These are phyloP conservation scores for Mycena venus DNA, from an alignment of 768 basidiomycete genomes.

Conservation along the genomic window DNA sequence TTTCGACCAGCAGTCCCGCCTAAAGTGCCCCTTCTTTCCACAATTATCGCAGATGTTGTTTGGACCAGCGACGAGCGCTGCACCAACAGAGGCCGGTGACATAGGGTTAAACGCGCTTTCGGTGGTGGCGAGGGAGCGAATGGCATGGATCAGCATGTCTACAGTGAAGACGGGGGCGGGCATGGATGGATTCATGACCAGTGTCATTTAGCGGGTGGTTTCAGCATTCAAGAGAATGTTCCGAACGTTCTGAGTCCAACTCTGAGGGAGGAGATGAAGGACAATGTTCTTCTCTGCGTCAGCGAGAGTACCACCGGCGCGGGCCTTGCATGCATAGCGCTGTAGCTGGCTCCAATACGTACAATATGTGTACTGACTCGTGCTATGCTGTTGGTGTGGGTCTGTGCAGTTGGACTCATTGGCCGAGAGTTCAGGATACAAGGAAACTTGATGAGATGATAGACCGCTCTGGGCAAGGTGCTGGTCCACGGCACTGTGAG, in stretches of 20 bases:
- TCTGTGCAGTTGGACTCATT: too few relatives aligned
- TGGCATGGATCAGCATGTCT: neutral
- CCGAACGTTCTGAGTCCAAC: neutral
- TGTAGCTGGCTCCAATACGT: too few relatives aligned
- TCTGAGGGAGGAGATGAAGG: neutral
- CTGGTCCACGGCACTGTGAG: too few relatives aligned
- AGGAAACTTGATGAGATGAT: too few relatives aligned
- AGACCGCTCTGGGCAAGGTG: too few relatives aligned
- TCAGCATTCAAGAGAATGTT: neutral
- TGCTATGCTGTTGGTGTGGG: too few relatives aligned
- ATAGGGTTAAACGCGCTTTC: neutral
- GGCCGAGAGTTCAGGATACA: too few relatives aligned
- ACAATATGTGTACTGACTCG: too few relatives aligned
- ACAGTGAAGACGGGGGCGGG: neutral
- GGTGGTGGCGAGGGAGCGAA: neutral
- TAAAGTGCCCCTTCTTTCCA: neutral
- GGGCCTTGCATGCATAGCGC: too few relatives aligned
- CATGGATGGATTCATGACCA: neutral
- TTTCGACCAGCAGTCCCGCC: neutral
- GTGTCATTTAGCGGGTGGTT: neutral
- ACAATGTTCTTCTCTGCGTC: too few relatives aligned
- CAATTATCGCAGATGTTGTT: neutral
- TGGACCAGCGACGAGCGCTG: neutral
- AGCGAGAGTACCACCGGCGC: neutral
- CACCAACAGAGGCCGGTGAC: neutral